Conservation (phyloP, 768 basidiomycete species). For the Psilocybe tampanensis region DNA sequence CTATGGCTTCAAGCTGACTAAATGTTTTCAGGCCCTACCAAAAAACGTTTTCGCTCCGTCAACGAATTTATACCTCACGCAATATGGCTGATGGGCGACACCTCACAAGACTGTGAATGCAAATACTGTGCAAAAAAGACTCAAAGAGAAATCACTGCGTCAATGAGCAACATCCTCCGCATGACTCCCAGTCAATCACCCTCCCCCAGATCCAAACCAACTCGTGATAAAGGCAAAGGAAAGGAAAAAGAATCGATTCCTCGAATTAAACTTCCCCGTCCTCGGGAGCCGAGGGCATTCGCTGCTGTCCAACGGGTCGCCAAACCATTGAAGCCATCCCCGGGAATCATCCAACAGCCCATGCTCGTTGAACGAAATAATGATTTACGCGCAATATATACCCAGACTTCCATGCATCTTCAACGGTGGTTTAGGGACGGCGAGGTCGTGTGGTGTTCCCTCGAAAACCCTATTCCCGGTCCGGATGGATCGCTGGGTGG, state of each 20-base stretch:
- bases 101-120: conserved; percentile 60
- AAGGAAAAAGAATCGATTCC: conserved; percentile 20
- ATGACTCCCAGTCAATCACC: conserved; percentile 26
- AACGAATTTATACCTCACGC: conserved; percentile 88
- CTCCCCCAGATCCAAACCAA: conserved; percentile 20
- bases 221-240: conserved; percentile 26
- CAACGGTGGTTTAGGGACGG: conserved; percentile 67
- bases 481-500: conserved; percentile 36
- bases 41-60: conserved; percentile 69
- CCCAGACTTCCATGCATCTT: conserved; percentile 43
- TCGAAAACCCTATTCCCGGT: conserved; percentile 52
- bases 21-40: conserved; percentile 40
- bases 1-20: neutral
- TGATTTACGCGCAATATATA: conserved; percentile 63
- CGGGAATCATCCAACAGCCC: conserved; percentile 40
- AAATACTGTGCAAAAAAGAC: conserved; percentile 76
- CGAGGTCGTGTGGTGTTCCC: conserved; percentile 72
- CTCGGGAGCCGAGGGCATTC: conserved; percentile 34
- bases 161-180: conserved; percentile 40
- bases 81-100: conserved; percentile 71
- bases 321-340: conserved; percentile 28
- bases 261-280: conserved; percentile 15
- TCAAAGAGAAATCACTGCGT: conserved; percentile 69
- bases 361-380: conserved; percentile 64
- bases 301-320: conserved; percentile 43